These are phyloP conservation scores for Microcera coccophila DNA, from an alignment of 2,329 filamentous ascomycete genomes.

Conservation along the genomic window DNA sequence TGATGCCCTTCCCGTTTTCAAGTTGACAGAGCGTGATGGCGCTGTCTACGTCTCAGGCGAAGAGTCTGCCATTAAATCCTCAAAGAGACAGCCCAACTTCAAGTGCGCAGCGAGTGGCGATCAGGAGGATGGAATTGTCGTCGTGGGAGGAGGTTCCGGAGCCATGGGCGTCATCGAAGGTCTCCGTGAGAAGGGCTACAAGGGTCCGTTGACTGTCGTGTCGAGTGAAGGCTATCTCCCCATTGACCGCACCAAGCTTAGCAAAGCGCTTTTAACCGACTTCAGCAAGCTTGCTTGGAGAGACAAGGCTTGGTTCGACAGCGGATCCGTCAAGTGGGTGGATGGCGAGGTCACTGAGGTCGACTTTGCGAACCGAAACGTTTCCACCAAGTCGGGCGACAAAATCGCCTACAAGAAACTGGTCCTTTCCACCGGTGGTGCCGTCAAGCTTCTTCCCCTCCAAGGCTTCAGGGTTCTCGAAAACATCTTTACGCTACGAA, in stretches of 20 bases:
- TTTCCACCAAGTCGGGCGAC: slow-evolving; percentile 70
- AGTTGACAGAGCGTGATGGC: slow-evolving; percentile 74
- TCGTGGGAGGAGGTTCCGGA: slow-evolving; percentile 84
- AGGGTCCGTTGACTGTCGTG: slow-evolving; percentile 76
- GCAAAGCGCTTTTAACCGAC: slow-evolving; percentile 86
- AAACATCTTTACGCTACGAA: slow-evolving; percentile 84
- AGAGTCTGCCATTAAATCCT: slow-evolving; percentile 71
- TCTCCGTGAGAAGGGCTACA: slow-evolving; percentile 76
- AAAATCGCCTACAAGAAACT: slow-evolving; percentile 80
- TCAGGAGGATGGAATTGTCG: slow-evolving; percentile 65
- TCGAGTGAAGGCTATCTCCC: slow-evolving; percentile 80
- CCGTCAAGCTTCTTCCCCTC: slow-evolving; percentile 69
- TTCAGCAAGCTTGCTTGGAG: slow-evolving; percentile 73
- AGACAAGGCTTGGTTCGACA: slow-evolving; percentile 71
- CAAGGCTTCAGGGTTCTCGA: slow-evolving; percentile 79
- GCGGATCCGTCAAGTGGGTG: slow-evolving; percentile 54
- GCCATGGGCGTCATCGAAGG: slow-evolving; percentile 77
- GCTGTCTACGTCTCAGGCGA: slow-evolving; percentile 81
- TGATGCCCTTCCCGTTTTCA: slow-evolving; percentile 79
- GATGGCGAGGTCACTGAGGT: slow-evolving; percentile 65
- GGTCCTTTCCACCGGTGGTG: slow-evolving; percentile 83
- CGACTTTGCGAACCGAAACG: slow-evolving; percentile 69
- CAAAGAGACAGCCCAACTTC: slow-evolving; percentile 68
- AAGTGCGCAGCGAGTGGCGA: slow-evolving; percentile 52
- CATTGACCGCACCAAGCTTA: slow-evolving; percentile 92